Base-by-base conservation (phyloP, 106 monocot genomes). In the Allium fistulosum region DNA sequence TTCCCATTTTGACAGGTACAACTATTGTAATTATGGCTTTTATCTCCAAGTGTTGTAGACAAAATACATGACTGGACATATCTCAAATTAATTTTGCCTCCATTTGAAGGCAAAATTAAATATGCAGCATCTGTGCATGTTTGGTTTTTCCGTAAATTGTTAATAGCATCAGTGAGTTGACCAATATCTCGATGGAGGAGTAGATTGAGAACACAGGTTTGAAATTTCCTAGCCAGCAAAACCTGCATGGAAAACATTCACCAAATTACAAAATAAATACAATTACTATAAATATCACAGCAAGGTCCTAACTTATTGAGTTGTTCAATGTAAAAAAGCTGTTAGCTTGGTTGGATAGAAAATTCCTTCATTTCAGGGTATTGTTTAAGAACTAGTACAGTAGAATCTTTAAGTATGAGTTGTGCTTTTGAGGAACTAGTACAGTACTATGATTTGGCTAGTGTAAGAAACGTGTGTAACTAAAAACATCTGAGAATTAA, bases 1-100 rank as follows among this genome's bases (percentile, higher is more conserved):
- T 18, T 57, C 52, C 61, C 50, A 46, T n/a, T 26, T 52, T 48
- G 17, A 58, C 63, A 78, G 66, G 59, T 72, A 22, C 69, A 65
- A 55, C 72, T 75, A 10, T 67, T 57, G 7, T 13, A 56, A 61
- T 16, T 11, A 6, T 57, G 65, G 56, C 28, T 27, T 53, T 56
- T 37, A 51, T 48, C 46, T n/a, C 58, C 55, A 56, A 69, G 4
- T 37, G 37, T 77, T 0, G 66, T 11, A 17, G 73, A 65, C 47
- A 70, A 70, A 18, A 53, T 13, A 45, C 59, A 26, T 8, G 82
- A 80, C 45, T 65, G 63, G 15, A 90, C 51, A 67, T 70, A 76
- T 48, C 47, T 51, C 85, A 80, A 90, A 78, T 90, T 82, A 72
- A 90, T 47, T 50, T 67, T 66, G 13, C 77, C 77, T 59, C 66